Evolutionary conservation across 768 basidiomycete genomes (phyloP), one percentile per base, ranked within the genome.

Genomic region (Chlorophyllum brunneum): DNA sequence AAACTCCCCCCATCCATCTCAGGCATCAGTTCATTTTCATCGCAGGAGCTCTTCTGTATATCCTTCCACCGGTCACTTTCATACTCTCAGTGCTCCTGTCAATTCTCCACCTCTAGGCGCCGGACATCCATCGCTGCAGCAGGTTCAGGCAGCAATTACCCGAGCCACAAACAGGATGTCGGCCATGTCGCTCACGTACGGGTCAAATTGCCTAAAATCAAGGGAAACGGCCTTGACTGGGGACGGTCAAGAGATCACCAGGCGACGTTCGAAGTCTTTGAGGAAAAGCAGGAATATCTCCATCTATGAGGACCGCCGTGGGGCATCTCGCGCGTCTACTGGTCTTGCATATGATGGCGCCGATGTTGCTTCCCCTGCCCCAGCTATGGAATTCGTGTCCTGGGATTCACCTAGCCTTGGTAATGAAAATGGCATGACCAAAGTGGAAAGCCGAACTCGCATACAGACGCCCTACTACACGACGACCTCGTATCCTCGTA

Each of bases 401-500:
- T 20, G 31, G 36, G 43, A 31, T 23, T 40, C 43, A 29, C 51
- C 38, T 22, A 22, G 18, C n/a, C 20, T 27, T 5, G 24, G 26
- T 4, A 31, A 41, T 29, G 37, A 27, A 16, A 40, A 49, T 65
- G n/a, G 39, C 30, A 8, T 57, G 37, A 41, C 42, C 16, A 22
- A 39, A 9, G 34, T 54, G 18, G 80, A 78, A 51, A 82, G 86
- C 33, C 81, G 86, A 31, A 79, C 77, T 41, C 79, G 78, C 30
- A 82, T 88, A 57, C 85, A 86, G 63, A 86, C 85, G 7, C 76
- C 84, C 5, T 85, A 88, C 60, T 82, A 80, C 53, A 75, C 78
- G 7, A 73, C 78, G 3, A 74, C 79, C 5, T 65, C 72, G 33
- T 77, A 81, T 65, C 75, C 78, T 60, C 81, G 81, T 36, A 70